These are phyloP conservation scores for Aspergillaceae sp. DNA, from an alignment of 2,329 filamentous ascomycete genomes.

Conservation along the genomic window DNA sequence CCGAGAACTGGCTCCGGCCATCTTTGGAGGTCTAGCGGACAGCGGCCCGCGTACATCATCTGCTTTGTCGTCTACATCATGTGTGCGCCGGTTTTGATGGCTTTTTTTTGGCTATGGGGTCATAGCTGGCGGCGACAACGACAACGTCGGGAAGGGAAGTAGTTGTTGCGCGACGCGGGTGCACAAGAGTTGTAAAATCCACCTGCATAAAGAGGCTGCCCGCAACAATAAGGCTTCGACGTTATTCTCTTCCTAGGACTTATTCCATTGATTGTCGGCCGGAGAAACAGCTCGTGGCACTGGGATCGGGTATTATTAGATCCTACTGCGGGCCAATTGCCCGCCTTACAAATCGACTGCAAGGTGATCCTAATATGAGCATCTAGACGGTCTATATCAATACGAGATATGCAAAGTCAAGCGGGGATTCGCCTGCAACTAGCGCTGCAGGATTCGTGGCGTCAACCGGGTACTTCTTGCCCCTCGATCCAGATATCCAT, in stretches of 20 bases:
- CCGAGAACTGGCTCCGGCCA: conserved; percentile 52
- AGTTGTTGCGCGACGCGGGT: background rate
- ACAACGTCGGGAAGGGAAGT: background rate
- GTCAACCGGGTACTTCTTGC: background rate
- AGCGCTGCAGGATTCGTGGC: background rate
- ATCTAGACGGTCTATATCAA: background rate
- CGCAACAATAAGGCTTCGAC: no score
- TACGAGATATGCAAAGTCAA: background rate
- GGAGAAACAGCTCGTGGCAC: no score
- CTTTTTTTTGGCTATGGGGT: conserved; percentile 10
- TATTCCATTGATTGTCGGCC: no score
- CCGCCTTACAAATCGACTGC: no score
- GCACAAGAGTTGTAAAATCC: background rate
- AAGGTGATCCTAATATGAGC: no score
- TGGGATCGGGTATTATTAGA: no score
- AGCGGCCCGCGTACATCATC: conserved; percentile 52
- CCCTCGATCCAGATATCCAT: background rate
- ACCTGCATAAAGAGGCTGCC: background rate
- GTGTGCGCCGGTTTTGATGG: conserved; percentile 14
- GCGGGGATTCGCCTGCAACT: background rate
- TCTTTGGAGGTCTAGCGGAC: conserved; percentile 57
- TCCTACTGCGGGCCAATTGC: no score
- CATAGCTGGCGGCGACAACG: conserved; percentile 7
- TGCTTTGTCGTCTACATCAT: conserved; percentile 41
- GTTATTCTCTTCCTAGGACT: no score